These are phyloP conservation scores for Dimocarpus longan DNA, from an alignment of 345 rosid genomes.

Conservation along the genomic window DNA sequence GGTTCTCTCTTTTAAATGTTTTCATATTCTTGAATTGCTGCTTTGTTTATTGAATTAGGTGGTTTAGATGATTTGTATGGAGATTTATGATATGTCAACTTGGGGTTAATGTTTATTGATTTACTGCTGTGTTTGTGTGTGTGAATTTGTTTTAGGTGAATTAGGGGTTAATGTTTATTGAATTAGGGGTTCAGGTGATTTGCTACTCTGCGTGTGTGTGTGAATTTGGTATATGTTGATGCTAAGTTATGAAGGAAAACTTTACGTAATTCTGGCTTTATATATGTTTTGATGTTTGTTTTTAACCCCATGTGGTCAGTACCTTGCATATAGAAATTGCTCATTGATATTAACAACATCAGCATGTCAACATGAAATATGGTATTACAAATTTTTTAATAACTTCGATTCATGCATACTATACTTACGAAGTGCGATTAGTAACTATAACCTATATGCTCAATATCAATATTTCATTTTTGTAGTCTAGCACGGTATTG, in stretches of 20 bases:
- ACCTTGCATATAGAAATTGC: background rate
- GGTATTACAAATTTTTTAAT: background rate
- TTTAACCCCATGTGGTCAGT: background rate
- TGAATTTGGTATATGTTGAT: background rate
- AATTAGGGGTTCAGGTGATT: slow-evolving; percentile 26
- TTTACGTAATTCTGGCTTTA: background rate
- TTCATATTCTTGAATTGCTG: too few species aligned
- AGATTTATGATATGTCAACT: too few species aligned
- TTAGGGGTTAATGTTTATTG: too few species aligned
- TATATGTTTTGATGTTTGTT: too few species aligned
- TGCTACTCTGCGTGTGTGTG: background rate
- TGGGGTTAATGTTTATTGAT: too few species aligned
- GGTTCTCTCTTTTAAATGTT: too few species aligned
- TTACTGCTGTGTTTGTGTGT: too few species aligned
- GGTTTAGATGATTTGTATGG: too few species aligned
- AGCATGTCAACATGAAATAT: background rate
- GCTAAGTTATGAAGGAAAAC: background rate
- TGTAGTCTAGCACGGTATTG: background rate
- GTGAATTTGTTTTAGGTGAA: too few species aligned
- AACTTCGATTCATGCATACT: background rate
- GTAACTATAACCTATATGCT: background rate
- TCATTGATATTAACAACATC: background rate
- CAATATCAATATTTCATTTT: background rate
- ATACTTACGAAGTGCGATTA: background rate
- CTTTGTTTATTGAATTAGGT: too few species aligned